These are phyloP conservation scores for Eimeria sp. DNA, from an alignment of 169 alveolate species.

Conservation along the genomic window DNA sequence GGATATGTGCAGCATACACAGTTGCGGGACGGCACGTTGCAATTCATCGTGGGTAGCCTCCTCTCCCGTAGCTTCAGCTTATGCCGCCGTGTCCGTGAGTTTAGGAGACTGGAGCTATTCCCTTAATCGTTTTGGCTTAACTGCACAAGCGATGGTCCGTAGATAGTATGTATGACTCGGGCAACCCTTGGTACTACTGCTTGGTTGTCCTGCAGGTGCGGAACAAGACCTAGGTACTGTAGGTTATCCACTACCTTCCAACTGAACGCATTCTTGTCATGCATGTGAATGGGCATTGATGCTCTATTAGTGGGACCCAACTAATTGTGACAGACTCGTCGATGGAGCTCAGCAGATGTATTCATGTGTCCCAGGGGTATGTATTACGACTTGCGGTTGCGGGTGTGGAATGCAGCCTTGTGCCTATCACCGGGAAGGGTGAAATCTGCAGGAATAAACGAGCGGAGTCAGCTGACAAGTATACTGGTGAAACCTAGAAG, in stretches of 20 bases:
- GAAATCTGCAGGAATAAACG: neutral
- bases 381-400: neutral
- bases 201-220: neutral
- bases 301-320: neutral
- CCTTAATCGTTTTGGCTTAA: no score
- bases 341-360: neutral
- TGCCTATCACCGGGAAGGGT: neutral
- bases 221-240: neutral
- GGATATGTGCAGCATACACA: no score
- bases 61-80: no score
- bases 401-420: neutral
- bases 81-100: no score
- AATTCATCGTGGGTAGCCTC: no score
- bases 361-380: neutral
- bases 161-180: no score
- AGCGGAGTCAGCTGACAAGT: neutral
- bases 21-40: no score
- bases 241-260: no score
- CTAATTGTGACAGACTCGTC: neutral
- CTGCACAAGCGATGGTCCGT: no score
- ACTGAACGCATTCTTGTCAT: neutral
- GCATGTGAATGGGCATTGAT: neutral
- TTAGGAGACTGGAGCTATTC: no score
- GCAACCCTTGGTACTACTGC: no score
- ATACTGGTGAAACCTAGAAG: neutral